phyloP scores from a whole-genome alignment of 805 yeast species.

The Candida mattraensis region DNA sequence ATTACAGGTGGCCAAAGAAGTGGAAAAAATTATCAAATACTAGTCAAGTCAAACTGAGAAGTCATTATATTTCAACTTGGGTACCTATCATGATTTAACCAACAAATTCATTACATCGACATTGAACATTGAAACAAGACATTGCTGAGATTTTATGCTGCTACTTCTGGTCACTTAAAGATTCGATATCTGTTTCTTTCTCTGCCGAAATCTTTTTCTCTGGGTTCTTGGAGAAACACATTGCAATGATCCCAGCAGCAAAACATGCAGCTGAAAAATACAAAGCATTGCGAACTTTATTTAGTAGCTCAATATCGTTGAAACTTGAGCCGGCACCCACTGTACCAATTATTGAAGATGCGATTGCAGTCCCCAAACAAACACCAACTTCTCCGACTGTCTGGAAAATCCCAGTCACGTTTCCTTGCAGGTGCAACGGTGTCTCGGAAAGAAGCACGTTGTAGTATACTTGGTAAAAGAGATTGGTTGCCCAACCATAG shows the following conservation, averaged over 20 bases:
- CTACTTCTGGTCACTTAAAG: too few relatives aligned
- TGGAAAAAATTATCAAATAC: too few relatives aligned
- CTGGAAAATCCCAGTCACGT: constrained; percentile 37
- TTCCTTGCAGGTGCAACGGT: constrained; percentile 40
- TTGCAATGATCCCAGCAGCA: constrained; percentile 1
- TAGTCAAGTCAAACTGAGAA: too few relatives aligned
- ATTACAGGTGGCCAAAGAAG: constrained; percentile 41
- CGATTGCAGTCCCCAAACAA: constrained; percentile 29
- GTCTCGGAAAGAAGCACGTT: constrained; percentile 32
- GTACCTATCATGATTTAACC: too few relatives aligned
- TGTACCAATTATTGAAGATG: constrained; percentile 22
- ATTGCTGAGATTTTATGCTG: too few relatives aligned
- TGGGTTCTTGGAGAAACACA: constrained; percentile 2
- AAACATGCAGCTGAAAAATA: constrained; percentile 6
- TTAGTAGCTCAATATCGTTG: neutral
- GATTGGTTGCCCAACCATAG: constrained; percentile 21
- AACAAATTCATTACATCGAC: too few relatives aligned
- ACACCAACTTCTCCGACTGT: constrained; percentile 37
- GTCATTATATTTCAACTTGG: too few relatives aligned
- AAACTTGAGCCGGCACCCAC: neutral
- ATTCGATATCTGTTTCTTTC: too few relatives aligned
- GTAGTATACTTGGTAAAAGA: constrained; percentile 35
- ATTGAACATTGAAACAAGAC: too few relatives aligned
- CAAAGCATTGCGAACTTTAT: constrained; percentile 3
- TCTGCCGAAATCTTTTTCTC: too few relatives aligned